Evolutionary conservation across 2,329 filamentous ascomycete species (phyloP), one percentile per base, ranked within the genome.

Genomic region (Madurella fahalii): DNA sequence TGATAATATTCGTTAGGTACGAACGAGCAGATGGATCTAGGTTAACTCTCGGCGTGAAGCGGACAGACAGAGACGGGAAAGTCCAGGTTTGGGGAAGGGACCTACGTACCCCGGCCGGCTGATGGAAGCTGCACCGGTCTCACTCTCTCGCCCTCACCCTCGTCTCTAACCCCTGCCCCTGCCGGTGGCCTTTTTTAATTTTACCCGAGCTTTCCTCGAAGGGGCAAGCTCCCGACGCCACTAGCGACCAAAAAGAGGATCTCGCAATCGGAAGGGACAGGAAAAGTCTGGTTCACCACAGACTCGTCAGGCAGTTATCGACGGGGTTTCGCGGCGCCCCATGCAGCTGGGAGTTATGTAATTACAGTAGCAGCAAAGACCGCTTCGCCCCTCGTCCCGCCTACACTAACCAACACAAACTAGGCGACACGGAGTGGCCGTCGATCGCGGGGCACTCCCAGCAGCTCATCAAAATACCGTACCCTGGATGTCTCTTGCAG

Each of bases 191-290:
- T 16, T n/a, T 40, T 31, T 18, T 31, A 44, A 49, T 52, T 60
- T 61, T 58, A 53, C 31, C 62, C 59, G 50, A 58, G 54, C 60
- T 61, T 62, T 47, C 50, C 62, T 58, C 39, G 44, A 64, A 60
- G 34, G 40, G 59, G 62, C 51, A 64, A 58, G 47, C 51, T 31
- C 50, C 56, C 39, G 48, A 32, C 32, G 47, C 58, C 51, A 52
- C 49, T 45, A 49, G 53, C 20, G 50, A 57, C 56, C 32, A 50
- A 55, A 58, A 40, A 39, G 7, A 53, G 50, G 44, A 56, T 39
- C 18, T 43, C 46, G n/a, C 37, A 25, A 20, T 32, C 40, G 41
- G 48, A 30, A 52, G 43, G 46, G 43, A 49, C 43, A 54, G 50
- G 47, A 50, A 55, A 15, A 37, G 34, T 37, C 34, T 37, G 13